Evolutionary conservation across 805 yeast genomes (phyloP), one percentile per base, ranked within the genome.

Genomic region (Maudiozyma serrabonitensis): DNA sequence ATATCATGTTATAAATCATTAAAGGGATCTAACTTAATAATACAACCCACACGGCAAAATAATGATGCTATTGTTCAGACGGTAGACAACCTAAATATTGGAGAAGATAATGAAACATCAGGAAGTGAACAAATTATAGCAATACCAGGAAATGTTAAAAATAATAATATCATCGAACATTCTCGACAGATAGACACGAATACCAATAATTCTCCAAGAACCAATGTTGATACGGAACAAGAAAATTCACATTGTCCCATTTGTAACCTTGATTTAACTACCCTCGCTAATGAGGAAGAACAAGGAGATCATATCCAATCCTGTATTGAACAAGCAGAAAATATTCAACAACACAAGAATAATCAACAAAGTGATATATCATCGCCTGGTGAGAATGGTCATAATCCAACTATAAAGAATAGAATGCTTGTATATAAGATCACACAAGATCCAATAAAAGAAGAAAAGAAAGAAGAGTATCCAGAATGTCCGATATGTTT

Each of bases 401-500:
- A 25, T 26, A 26, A 43, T 11, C 55, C 55, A 3, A 46, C 50
- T 4, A 16, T 48, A 21, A 61, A 58, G 43, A 90, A 90, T 63
- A 75, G 95, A 52, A 90, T 93, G 97, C 71, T 93, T 46, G 93
- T 89, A 1, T 88, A 86, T 63, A 77, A 58, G 18, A 56, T 74
- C 2, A 67, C 50, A 13, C 54, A 59, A 19, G 6, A 57, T 28
- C 16, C 16, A 15, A n/a, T n/a, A 7, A 49, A 52, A 15, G 37
- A 25, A 12, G 47, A 43, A 15, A 45, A 46, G 15, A 72, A 71
- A 16, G 48, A 46, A 25, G 72, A 71, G 16, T 81, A 74, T 34
- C 79, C 79, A 45, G 98, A 93, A 64, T 93, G 99, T 64, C 91
- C 88, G 15, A 91, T 93, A 23, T 93, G 99, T 61, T 79, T 91